phyloP scores from a whole-genome alignment of 495 filamentous ascomycete genomes.

The Penicillium bovifimosum region DNA sequence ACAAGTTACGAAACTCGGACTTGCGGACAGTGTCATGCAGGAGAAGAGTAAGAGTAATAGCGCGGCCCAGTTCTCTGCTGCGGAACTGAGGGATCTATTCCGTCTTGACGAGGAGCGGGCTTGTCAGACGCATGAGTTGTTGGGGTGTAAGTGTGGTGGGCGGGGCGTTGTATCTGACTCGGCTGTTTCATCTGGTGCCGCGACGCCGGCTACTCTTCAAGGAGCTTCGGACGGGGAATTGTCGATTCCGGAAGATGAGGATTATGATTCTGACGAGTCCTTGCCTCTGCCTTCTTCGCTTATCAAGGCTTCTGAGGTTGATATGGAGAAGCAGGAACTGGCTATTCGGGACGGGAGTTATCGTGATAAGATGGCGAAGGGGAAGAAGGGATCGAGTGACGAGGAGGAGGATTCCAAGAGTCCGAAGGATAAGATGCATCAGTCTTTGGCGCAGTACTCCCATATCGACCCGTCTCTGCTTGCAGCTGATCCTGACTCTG shows the following conservation, averaged over 20 bases:
- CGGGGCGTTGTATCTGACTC: constrained; percentile 30
- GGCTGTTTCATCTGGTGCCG: constrained; percentile 1
- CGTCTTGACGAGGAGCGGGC: constrained; percentile 53
- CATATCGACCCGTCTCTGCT: constrained; percentile 56
- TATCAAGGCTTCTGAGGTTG: constrained; percentile 54
- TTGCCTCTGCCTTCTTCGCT: constrained; percentile 37
- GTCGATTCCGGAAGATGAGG: constrained; percentile 27
- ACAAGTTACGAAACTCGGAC: constrained; percentile 69
- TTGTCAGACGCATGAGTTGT: constrained; percentile 64
- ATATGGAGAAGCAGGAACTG: constrained; percentile 57
- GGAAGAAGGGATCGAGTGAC: constrained; percentile 3
- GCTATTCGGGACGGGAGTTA: constrained; percentile 33
- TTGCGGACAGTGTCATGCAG: constrained; percentile 64
- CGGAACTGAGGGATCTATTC: constrained; percentile 70
- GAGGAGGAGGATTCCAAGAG: constrained; percentile 12
- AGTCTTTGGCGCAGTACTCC: constrained; percentile 59
- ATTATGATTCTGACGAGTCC: constrained; percentile 32
- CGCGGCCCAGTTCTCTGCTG: constrained; percentile 54
- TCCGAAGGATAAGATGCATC: constrained; percentile 45
- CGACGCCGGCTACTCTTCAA: constrained; percentile 14
- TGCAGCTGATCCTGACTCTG: constrained; percentile 13
- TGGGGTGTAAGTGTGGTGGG: constrained; percentile 65
- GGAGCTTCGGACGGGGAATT: constrained; percentile 22
- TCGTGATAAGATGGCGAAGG: constrained; percentile 8
- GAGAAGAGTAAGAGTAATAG: constrained; percentile 44